A percentile compares a stretch with the other conserved stretches of the same genome.
Conservation (phyloP, 495 filamentous ascomycete genomes). For the Letharia columbiana region DNA sequence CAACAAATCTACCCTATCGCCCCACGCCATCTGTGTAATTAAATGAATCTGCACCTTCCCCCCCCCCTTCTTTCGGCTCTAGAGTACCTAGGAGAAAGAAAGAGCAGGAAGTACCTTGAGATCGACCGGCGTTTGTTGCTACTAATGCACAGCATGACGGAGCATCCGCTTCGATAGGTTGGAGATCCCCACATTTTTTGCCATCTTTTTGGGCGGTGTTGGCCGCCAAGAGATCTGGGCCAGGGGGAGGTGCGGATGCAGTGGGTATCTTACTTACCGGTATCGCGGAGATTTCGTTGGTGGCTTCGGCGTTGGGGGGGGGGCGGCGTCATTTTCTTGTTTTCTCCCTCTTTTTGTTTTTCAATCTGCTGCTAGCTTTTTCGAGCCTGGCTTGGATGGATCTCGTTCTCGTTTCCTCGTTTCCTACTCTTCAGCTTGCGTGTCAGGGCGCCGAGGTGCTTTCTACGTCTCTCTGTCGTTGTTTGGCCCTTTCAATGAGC, state of each 20-base stretch:
- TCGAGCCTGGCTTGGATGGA: no score
- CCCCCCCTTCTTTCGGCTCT: no score
- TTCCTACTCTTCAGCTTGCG: no score
- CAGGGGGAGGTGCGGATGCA: neutral
- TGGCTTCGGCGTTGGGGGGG: neutral
- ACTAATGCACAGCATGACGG: neutral
- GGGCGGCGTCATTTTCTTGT: neutral
- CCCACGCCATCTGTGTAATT: no score
- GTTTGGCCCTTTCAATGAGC: no score
- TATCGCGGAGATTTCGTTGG: conserved; percentile 4
- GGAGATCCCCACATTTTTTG: neutral
- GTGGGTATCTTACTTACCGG: conserved; percentile 1
- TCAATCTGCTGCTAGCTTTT: no score
- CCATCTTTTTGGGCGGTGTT: neutral
- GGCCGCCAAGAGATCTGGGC: neutral
- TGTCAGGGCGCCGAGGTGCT: no score
- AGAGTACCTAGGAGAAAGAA: no score
- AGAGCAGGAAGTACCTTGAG: neutral
- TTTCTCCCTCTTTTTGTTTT: neutral
- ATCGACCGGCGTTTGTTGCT: neutral
- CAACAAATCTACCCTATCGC: no score
- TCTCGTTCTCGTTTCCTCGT: no score
- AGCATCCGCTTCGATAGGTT: neutral
- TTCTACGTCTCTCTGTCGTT: no score
- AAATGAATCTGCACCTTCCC: no score